Evolutionary conservation across 345 rosid genomes (phyloP), one percentile per base, ranked within the genome.

Genomic region (Noccaea caerulescens): DNA sequence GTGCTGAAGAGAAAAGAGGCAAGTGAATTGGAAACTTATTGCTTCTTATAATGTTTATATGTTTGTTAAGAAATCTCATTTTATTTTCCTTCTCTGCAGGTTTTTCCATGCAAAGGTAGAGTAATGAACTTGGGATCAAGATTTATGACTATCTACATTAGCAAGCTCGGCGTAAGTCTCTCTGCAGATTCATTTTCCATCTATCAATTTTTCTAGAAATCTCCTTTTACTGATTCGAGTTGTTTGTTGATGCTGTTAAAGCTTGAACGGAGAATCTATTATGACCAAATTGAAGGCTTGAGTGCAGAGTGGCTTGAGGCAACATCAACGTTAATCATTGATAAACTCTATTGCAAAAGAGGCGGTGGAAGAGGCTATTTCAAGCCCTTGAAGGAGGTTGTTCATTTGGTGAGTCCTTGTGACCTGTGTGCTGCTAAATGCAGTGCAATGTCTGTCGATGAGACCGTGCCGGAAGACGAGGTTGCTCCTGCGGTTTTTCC

Each of bases 111-210:
- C 1, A 88, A 91, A 78, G 98, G 92, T 27, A 81, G 96, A 81
- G 97, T 93, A 27, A 27, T 91, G 82, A 91, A 81, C 72, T 70
- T 93, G 56, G 98, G 98, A 36, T 91, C 92, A 32, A 86, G 83
- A 66, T 93, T 93, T 81, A 87, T 93, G 96, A 80, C 98, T 51
- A 57, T 93, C 42, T 93, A 91, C 72, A 82, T 93, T 39, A 79
- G 80, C 75, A 85, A 87, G 73, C 76, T 93, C 27, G 87, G 89
- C 23, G 98, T 91, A 80, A 85, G 96, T 79, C 25, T 44, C 25
- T 52, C 39, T 32, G 0, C 57, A 45, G 34, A 63, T 72, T 55
- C 56, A 23, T 53, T 36, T 27, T 10, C 13, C 13, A 36, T 44
- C 10, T 20, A 5, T 54, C 10, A n/a, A 16, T 54, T 6, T 0